A percentile compares a stretch with the other conserved stretches of the same genome.
Evolutionary conservation across 768 basidiomycete species (phyloP).

Genomic region (Gloeophyllum trabeum): DNA sequence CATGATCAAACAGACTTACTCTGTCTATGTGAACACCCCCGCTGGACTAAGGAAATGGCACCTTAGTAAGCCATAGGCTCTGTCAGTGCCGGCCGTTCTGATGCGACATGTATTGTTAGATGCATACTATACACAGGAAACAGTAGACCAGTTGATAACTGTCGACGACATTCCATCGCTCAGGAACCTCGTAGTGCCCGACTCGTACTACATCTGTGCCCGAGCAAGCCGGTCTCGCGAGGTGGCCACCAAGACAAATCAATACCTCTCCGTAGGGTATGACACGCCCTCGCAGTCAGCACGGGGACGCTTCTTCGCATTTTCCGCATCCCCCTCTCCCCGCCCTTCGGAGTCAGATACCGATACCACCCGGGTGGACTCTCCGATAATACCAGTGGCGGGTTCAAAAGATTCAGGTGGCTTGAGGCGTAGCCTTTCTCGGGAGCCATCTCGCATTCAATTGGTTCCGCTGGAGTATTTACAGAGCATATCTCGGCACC

Average conservation of each 20-base stretch:
- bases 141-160: slow-evolving; percentile 40
- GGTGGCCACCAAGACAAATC: slow-evolving; percentile 4
- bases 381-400: background rate
- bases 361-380: background rate
- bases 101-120: slow-evolving; percentile 26
- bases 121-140: slow-evolving; percentile 66
- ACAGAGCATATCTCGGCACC: slow-evolving; percentile 12
- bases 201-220: slow-evolving; percentile 54
- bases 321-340: background rate
- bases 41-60: slow-evolving; percentile 23
- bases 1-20: slow-evolving; percentile 29
- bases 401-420: background rate
- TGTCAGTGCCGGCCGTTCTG: background rate
- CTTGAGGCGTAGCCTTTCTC: background rate
- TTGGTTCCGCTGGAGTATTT: slow-evolving; percentile 18
- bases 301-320: background rate
- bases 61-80: slow-evolving; percentile 18
- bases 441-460: too few relatives aligned
- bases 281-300: background rate
- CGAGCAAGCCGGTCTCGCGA: slow-evolving; percentile 24
- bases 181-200: slow-evolving; percentile 40
- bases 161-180: slow-evolving; percentile 52
- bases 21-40: slow-evolving; percentile 21
- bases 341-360: background rate
- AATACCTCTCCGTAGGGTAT: background rate